Evolutionary conservation across 75 land plant species (phyloP).

Genomic region (Selaginella moellendorffii): DNA sequence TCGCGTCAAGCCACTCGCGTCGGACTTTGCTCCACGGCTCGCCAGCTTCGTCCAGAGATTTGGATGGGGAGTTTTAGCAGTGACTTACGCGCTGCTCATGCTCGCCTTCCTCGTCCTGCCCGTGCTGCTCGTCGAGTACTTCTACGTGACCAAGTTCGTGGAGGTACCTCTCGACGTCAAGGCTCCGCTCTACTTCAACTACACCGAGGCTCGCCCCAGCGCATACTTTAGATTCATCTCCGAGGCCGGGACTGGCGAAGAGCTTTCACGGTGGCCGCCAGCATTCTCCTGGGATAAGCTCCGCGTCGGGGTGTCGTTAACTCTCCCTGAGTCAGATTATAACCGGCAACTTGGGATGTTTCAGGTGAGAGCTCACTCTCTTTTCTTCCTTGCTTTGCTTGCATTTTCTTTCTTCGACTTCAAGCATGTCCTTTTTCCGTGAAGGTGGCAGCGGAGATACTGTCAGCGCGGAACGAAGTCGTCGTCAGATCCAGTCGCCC

Average conservation of each 20-base stretch:
- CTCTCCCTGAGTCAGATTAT: conserved; percentile 76
- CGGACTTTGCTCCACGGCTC: not conserved
- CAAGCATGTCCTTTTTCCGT: not conserved
- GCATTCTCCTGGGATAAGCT: conserved; percentile 15
- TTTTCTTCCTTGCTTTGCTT: not conserved
- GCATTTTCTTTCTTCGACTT: not conserved
- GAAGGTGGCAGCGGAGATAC: conserved; percentile 57
- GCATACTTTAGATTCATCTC: conserved; percentile 28
- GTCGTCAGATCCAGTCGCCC: conserved; percentile 52
- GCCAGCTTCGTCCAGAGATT: not conserved
- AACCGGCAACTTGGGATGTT: conserved; percentile 69
- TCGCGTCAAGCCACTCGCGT: not conserved
- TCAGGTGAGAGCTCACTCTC: conserved; percentile 40
- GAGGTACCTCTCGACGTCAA: conserved; percentile 52
- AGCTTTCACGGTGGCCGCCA: not conserved
- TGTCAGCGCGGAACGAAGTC: conserved; percentile 30
- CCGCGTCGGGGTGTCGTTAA: conserved; percentile 33
- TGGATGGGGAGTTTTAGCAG: conserved; percentile 36
- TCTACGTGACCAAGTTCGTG: conserved; percentile 32
- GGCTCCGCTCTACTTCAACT: conserved; percentile 53
- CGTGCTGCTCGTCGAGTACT: conserved; percentile 30
- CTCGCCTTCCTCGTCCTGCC: conserved; percentile 29
- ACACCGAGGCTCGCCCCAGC: conserved; percentile 38
- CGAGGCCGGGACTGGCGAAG: not conserved
- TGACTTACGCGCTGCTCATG: conserved; percentile 29